Base-by-base conservation (phyloP, 225 moss, liverwort and hornwort genomes). In the Physcomitrium patens region DNA sequence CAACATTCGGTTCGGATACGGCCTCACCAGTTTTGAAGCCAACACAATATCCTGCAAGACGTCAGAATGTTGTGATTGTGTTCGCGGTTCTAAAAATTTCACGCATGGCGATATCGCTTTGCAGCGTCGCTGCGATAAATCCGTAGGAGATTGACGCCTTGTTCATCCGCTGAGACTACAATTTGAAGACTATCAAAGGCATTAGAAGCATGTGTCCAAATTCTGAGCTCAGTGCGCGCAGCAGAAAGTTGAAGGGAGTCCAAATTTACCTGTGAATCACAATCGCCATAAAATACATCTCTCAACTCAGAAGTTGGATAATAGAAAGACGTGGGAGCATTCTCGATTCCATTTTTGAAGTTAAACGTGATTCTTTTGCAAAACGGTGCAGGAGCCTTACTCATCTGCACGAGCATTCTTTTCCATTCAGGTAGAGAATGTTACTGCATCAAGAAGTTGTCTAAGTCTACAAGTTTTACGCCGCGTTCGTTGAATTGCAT, bases 31-130 rank as follows among this genome's bases (percentile, higher is more conserved):
- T 13, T 67, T 67, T 9, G 50, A 24, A 9, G 23, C 60, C 72
- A 79, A 44, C 51, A 43, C 65, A 9, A 24, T n/a, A 12, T 76
- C 61, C 76, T 81, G 67, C 64, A 54, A 24, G 24, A 1, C 24
- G 24, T 24, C 62, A 63, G 18, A 42, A 44, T 13, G 0, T 24
- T 24, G 24, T 24, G 24, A 24, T 24, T 24, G 1, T 24, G 20
- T 3, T 0, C n/a, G 49, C 6, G 18, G 64, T 57, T 14, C 56
- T 23, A 43, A 14, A 42, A 56, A 31, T 6, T 12, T 37, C 18
- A 7, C 37, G 7, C 27, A 50, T 9, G 11, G 11, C 67, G 26
- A 45, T 45, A 26, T 51, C 68, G 19, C 23, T 17, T 16, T 10
- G 27, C 27, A 15, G 13, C 24, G 24, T 24, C 24, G 24, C 24